A percentile compares a stretch with the other conserved stretches of the same genome.
phyloP scores from a whole-genome alignment of 2,329 filamentous ascomycete species.

The Lachnellula willkommii region DNA sequence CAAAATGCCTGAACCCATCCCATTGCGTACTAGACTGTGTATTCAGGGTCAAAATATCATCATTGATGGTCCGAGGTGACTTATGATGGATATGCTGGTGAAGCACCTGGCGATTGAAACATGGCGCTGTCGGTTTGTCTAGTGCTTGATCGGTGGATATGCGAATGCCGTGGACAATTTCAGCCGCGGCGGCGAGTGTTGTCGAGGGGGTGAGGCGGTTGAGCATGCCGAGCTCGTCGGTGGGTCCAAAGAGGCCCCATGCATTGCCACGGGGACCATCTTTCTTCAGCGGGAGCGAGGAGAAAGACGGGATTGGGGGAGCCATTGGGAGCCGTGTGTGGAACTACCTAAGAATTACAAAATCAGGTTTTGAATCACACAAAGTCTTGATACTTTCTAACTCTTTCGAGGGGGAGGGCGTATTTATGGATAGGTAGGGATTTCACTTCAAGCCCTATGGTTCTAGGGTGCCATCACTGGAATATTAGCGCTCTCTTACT shows the following conservation, averaged over 20 bases:
- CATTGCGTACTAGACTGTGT: constrained; percentile 42
- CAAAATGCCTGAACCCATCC: constrained; percentile 41
- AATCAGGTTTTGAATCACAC: too few relatives aligned
- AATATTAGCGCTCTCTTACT: too few relatives aligned
- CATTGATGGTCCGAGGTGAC: constrained; percentile 21
- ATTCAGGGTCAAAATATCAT: constrained; percentile 34
- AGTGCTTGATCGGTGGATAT: constrained; percentile 35
- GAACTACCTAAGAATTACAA: too few relatives aligned
- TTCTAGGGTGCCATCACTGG: too few relatives aligned
- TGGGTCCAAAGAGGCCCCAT: constrained; percentile 41
- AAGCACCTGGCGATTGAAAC: constrained; percentile 29
- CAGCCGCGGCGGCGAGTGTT: constrained; percentile 35
- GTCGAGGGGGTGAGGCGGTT: constrained; percentile 41
- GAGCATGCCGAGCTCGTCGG: constrained; percentile 39
- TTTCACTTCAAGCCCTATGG: too few relatives aligned
- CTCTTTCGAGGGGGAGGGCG: too few relatives aligned
- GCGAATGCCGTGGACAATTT: constrained; percentile 38
- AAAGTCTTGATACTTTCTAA: too few relatives aligned
- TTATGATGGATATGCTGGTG: constrained; percentile 26
- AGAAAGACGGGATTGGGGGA: constrained; percentile 32
- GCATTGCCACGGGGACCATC: constrained; percentile 38
- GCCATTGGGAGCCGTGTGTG: not conserved
- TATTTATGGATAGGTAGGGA: too few relatives aligned
- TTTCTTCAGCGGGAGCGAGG: constrained; percentile 36
- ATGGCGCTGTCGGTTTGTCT: constrained; percentile 15